Conservation (phyloP, 1,139 yeast genomes). For the Lodderomyces beijingensis region DNA sequence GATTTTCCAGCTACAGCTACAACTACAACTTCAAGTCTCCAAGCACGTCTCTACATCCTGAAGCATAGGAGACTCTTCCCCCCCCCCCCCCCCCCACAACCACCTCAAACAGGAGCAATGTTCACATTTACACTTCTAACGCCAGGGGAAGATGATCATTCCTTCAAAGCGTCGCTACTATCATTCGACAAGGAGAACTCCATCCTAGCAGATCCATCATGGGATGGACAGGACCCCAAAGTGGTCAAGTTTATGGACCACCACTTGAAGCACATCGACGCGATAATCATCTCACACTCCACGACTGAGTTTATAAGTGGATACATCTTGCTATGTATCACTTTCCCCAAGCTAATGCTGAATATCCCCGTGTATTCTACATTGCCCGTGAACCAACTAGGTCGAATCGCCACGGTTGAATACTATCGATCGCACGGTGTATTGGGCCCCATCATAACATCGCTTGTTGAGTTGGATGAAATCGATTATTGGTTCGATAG, state of each 20-base stretch:
- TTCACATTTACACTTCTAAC: conserved; percentile 39
- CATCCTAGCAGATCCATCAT: conserved; percentile 67
- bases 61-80: no score
- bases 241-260: conserved; percentile 40
- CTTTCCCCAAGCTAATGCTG: conserved; percentile 57
- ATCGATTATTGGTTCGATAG: conserved; percentile 77
- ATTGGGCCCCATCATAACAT: conserved; percentile 65
- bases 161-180: conserved; percentile 41
- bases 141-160: conserved; percentile 25
- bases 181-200: conserved; percentile 45
- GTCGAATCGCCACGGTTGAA: conserved; percentile 81
- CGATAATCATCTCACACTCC: conserved; percentile 80
- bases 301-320: conserved; percentile 82
- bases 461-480: conserved; percentile 64
- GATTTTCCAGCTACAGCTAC: no score
- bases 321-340: conserved; percentile 59
- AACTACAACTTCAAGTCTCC: no score
- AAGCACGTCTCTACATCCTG: no score
- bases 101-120: no score
- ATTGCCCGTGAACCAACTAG: conserved; percentile 80
- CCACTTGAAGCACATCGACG: conserved; percentile 51
- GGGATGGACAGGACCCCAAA: conserved; percentile 48
- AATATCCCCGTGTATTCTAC: conserved; percentile 81
- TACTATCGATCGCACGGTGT: conserved; percentile 68
- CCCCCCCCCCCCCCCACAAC: no score